Percentiles rank a stretch among this genome's conserved stretches.
Conservation (phyloP, 2,329 filamentous ascomycete genomes). For the Conoideocrella luteorostrata region DNA sequence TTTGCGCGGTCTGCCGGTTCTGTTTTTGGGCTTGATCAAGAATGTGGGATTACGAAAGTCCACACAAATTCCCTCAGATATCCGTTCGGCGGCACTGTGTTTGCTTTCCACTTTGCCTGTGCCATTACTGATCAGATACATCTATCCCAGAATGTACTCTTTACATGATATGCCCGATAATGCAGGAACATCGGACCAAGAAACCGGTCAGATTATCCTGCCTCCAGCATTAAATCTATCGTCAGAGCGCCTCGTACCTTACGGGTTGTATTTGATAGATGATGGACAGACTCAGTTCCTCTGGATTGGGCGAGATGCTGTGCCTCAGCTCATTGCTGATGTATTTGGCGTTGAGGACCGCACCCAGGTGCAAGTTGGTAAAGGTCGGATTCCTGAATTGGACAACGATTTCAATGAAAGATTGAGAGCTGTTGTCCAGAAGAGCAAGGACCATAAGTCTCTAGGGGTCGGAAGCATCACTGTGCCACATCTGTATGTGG, state of each 20-base stretch:
- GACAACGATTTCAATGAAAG: constrained; percentile 97
- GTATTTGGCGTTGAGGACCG: constrained; percentile 86
- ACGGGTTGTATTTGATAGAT: constrained; percentile 92
- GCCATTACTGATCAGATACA: constrained; percentile 86
- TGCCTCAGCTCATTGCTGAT: constrained; percentile 80
- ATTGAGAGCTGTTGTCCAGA: constrained; percentile 81
- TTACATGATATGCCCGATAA: constrained; percentile 95
- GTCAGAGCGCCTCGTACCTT: constrained; percentile 79
- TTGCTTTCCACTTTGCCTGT: constrained; percentile 89
- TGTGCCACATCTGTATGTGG: constrained; percentile 87
- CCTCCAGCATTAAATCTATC: constrained; percentile 81
- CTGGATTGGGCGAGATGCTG: constrained; percentile 89
- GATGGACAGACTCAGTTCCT: constrained; percentile 97
- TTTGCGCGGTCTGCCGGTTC: constrained; percentile 75
- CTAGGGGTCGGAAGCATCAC: constrained; percentile 88
- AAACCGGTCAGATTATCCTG: constrained; percentile 83
- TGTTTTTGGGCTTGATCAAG: constrained; percentile 94
- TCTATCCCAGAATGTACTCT: constrained; percentile 79
- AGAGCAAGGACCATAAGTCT: constrained; percentile 80
- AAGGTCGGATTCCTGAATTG: constrained; percentile 76
- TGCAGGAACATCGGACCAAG: constrained; percentile 75
- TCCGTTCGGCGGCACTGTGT: constrained; percentile 87
- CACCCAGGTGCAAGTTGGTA: constrained; percentile 81
- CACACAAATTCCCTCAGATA: constrained; percentile 86
- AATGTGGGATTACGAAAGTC: constrained; percentile 91